These are phyloP conservation scores for Aspergillus saccharolyticus DNA, from an alignment of 495 filamentous ascomycete species.

Conservation along the genomic window DNA sequence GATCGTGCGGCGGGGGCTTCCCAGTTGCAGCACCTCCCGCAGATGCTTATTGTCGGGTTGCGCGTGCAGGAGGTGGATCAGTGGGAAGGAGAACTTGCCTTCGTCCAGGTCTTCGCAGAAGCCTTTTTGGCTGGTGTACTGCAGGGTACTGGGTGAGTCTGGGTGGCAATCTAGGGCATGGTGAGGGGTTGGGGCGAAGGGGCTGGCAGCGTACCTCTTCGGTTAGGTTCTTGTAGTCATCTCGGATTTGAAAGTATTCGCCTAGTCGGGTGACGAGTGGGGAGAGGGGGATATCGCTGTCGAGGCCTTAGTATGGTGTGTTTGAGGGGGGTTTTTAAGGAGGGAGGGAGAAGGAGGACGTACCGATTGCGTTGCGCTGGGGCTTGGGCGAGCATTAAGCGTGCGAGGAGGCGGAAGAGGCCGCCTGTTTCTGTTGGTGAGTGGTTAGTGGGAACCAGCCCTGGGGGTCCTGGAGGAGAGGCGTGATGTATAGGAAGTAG, in stretches of 20 bases:
- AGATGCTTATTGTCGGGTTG: neutral
- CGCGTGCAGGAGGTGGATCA: constrained; percentile 21
- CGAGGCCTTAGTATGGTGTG: neutral
- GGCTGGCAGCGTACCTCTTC: constrained; percentile 7
- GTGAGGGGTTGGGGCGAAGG: too few relatives aligned
- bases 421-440: constrained; percentile 31
- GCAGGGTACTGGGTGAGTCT: too few relatives aligned
- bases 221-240: constrained; percentile 37
- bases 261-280: constrained; percentile 22
- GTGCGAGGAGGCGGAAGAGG: constrained; percentile 28
- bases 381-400: constrained; percentile 24
- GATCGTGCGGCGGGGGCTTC: constrained; percentile 7
- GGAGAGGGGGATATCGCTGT: constrained; percentile 1
- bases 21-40: constrained; percentile 14
- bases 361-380: constrained; percentile 9
- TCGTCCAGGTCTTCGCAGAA: constrained; percentile 38
- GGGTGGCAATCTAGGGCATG: too few relatives aligned
- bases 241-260: constrained; percentile 34
- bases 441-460: too few relatives aligned
- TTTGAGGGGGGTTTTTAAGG: neutral
- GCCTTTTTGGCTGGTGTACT: constrained; percentile 32
- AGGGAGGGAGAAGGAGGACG: neutral
- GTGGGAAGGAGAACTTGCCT: constrained; percentile 33
- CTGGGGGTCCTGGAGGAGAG: too few relatives aligned
- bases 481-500: too few relatives aligned